phyloP scores from a whole-genome alignment of 768 basidiomycete genomes.

The Boletus patriciae region DNA sequence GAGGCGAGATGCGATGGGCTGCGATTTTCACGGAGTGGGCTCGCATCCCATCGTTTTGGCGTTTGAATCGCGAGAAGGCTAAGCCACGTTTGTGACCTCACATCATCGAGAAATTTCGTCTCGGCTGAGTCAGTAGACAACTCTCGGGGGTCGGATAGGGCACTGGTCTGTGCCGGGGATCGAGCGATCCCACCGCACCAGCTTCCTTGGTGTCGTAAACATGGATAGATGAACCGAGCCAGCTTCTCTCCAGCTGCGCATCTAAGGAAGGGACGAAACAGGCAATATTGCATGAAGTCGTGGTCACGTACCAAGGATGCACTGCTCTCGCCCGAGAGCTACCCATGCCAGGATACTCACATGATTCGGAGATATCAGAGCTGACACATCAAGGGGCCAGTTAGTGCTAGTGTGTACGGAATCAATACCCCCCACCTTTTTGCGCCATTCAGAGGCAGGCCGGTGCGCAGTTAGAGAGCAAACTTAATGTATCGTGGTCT shows the following conservation, averaged over 20 bases:
- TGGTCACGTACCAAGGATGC: slow-evolving; percentile 15
- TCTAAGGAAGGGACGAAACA: slow-evolving; percentile 6
- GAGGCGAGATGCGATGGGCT: neutral
- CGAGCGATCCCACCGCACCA: neutral
- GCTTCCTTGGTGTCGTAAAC: slow-evolving; percentile 18
- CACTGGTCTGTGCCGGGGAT: neutral
- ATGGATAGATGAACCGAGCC: slow-evolving; percentile 3
- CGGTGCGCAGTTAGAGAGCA: slow-evolving; percentile 17
- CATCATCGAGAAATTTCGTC: neutral
- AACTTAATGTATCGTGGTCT: slow-evolving; percentile 5
- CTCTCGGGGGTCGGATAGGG: neutral
- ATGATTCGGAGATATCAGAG: slow-evolving; percentile 13
- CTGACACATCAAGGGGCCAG: slow-evolving; percentile 16
- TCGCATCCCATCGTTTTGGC: neutral
- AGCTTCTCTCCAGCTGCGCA: slow-evolving; percentile 13
- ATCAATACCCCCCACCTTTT: slow-evolving; percentile 4
- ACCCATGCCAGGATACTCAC: slow-evolving; percentile 9
- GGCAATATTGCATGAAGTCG: slow-evolving; percentile 18
- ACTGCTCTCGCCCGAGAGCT: slow-evolving; percentile 3
- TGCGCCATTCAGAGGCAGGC: neutral
- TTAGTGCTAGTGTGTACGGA: slow-evolving; percentile 13
- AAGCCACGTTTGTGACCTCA: slow-evolving; percentile 26
- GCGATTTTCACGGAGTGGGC: neutral
- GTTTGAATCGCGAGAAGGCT: slow-evolving; percentile 14
- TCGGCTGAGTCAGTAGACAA: neutral